Evolutionary conservation across 805 yeast species (phyloP).

Genomic region (Saturnispora halmiae): DNA sequence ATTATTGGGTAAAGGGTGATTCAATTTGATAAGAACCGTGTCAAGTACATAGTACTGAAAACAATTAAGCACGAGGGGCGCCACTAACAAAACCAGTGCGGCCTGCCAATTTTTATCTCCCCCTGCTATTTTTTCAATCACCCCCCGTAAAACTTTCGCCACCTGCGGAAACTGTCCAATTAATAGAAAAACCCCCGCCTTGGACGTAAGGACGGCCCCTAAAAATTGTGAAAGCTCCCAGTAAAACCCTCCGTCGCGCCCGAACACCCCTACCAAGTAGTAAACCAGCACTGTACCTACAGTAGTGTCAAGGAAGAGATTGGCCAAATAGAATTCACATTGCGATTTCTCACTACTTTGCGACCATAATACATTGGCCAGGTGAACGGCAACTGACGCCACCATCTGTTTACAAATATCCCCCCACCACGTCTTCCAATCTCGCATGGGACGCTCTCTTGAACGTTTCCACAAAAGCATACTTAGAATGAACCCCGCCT

Average conservation of each 20-base stretch:
- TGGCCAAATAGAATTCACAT: constrained; percentile 92
- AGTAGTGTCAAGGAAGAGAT: constrained; percentile 83
- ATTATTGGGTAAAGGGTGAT: constrained; percentile 24
- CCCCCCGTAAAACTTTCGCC: neutral
- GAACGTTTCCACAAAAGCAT: constrained; percentile 68
- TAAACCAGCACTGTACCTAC: constrained; percentile 82
- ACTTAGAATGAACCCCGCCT: constrained; percentile 71
- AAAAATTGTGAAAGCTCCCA: constrained; percentile 43
- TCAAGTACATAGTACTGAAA: constrained; percentile 68
- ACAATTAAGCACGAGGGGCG: constrained; percentile 65
- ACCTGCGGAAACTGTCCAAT: constrained; percentile 33
- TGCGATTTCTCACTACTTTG: constrained; percentile 38
- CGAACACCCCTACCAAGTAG: constrained; percentile 24
- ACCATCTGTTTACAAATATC: constrained; percentile 86
- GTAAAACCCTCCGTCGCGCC: neutral
- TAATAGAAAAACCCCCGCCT: constrained; percentile 39
- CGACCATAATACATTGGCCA: constrained; percentile 50
- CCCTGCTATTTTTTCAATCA: constrained; percentile 20
- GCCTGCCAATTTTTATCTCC: constrained; percentile 76
- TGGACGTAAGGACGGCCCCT: constrained; percentile 50
- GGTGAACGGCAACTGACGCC: constrained; percentile 80
- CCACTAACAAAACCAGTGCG: constrained; percentile 75
- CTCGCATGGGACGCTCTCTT: constrained; percentile 75
- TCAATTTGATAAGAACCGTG: constrained; percentile 57
- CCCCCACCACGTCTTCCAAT: constrained; percentile 80